Percentiles rank a stretch among this genome's conserved stretches.
phyloP scores from a whole-genome alignment of 1,284 basidiomycete species.

The Fomitiporia mediterranea region DNA sequence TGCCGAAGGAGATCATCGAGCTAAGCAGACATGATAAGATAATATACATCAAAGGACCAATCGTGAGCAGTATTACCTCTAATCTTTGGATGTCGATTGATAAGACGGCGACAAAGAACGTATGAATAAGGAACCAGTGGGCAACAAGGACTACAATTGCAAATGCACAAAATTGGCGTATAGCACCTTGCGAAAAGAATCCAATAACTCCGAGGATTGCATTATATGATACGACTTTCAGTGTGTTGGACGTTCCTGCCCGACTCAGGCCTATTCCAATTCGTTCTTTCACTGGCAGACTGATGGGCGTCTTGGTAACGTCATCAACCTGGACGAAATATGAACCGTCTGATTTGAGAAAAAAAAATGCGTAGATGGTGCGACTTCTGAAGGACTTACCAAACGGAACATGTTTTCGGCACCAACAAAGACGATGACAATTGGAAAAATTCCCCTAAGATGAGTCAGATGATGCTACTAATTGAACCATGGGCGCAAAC shows the following conservation, averaged over 20 bases:
- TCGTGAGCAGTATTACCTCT: conserved; percentile 47
- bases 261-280: conserved; percentile 86
- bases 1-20: conserved; percentile 75
- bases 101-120: conserved; percentile 86
- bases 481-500: conserved; percentile 21
- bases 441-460: conserved; percentile 77
- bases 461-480: neutral
- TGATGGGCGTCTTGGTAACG: conserved; percentile 85
- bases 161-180: conserved; percentile 91
- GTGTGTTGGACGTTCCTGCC: conserved; percentile 86
- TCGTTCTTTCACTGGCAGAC: conserved; percentile 86
- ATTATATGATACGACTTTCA: conserved; percentile 89
- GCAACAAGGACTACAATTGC: conserved; percentile 92
- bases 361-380: conserved; percentile 11
- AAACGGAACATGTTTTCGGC: conserved; percentile 97
- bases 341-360: conserved; percentile 4
- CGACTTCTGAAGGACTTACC: conserved; percentile 41
- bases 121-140: conserved; percentile 94
- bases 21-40: conserved; percentile 34
- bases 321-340: conserved; percentile 65
- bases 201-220: conserved; percentile 77
- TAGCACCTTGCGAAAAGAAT: conserved; percentile 73
- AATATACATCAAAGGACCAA: neutral
- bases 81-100: conserved; percentile 89
- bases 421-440: conserved; percentile 93